These are phyloP conservation scores for Aspergillus jensenii DNA, from an alignment of 2,329 filamentous ascomycete genomes.

Conservation along the genomic window DNA sequence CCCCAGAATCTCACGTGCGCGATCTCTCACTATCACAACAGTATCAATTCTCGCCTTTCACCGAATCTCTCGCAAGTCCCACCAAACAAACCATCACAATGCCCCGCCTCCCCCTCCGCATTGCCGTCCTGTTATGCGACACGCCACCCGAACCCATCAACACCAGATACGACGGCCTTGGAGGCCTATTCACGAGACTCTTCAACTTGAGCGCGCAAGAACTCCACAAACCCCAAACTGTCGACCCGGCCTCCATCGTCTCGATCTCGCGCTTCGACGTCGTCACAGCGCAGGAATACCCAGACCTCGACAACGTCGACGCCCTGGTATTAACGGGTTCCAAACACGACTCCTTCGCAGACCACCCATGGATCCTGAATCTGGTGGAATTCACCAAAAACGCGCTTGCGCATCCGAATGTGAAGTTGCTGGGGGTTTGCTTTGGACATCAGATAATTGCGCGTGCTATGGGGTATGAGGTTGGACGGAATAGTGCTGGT, in stretches of 20 bases:
- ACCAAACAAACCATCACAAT: constrained; percentile 20
- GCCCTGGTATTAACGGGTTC: constrained; percentile 78
- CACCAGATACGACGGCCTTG: constrained; percentile 69
- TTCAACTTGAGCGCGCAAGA: constrained; percentile 55
- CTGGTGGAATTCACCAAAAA: constrained; percentile 68
- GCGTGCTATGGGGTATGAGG: constrained; percentile 66
- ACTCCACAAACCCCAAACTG: constrained; percentile 34
- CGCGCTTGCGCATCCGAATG: constrained; percentile 60
- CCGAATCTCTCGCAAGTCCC: no score
- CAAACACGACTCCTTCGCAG: constrained; percentile 70
- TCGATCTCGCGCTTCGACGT: constrained; percentile 69
- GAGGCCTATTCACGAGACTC: constrained; percentile 65
- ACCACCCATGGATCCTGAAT: constrained; percentile 72
- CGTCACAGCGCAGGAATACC: constrained; percentile 68
- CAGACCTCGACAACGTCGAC: constrained; percentile 71
- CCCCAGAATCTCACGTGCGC: neutral
- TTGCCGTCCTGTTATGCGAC: constrained; percentile 88
- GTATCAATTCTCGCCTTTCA: no score
- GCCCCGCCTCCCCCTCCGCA: constrained; percentile 57
- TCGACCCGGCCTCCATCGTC: constrained; percentile 46
- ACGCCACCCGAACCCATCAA: constrained; percentile 66
- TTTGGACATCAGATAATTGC: constrained; percentile 87
- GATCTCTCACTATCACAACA: neutral
- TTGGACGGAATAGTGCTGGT: constrained; percentile 65
- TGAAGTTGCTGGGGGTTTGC: constrained; percentile 77